phyloP scores from a whole-genome alignment of 2,329 filamentous ascomycete species.

The Ceratocystis variospora region DNA sequence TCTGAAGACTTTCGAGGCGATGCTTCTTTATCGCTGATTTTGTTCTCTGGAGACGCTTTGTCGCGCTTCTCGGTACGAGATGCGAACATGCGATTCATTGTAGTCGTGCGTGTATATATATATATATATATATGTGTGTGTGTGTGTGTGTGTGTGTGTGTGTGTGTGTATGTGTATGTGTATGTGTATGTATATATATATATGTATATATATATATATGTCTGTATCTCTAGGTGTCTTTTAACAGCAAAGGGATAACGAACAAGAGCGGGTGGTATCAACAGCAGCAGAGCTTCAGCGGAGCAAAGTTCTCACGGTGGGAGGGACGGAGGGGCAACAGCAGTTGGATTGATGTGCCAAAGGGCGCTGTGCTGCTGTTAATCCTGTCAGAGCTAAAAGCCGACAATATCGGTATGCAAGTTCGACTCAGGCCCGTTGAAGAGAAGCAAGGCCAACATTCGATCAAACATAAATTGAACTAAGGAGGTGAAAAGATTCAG shows the following conservation, averaged over 20 bases:
- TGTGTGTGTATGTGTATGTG: neutral
- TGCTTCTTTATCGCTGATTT: slow-evolving; percentile 1
- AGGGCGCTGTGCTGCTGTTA: neutral
- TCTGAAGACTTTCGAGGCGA: slow-evolving; percentile 6
- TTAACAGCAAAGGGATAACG: neutral
- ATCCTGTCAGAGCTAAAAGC: neutral
- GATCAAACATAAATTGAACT: neutral
- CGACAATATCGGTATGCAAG: neutral
- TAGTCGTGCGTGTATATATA: neutral
- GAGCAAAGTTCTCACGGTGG: neutral
- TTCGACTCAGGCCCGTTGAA: neutral
- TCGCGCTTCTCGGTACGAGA: slow-evolving; percentile 15
- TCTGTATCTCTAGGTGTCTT: neutral
- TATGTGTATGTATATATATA: neutral
- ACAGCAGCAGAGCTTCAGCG: neutral
- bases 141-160: too few relatives aligned
- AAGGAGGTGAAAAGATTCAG: neutral
- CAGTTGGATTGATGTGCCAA: neutral
- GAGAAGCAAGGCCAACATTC: neutral
- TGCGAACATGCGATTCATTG: slow-evolving; percentile 14
- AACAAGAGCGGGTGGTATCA: too few relatives aligned
- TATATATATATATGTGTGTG: neutral
- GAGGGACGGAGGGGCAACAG: slow-evolving; percentile 2
- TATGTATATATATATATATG: neutral
- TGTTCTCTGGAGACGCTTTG: neutral